Base-by-base conservation (phyloP, 2,329 filamentous ascomycete species). In the Fusarium acutatum region DNA sequence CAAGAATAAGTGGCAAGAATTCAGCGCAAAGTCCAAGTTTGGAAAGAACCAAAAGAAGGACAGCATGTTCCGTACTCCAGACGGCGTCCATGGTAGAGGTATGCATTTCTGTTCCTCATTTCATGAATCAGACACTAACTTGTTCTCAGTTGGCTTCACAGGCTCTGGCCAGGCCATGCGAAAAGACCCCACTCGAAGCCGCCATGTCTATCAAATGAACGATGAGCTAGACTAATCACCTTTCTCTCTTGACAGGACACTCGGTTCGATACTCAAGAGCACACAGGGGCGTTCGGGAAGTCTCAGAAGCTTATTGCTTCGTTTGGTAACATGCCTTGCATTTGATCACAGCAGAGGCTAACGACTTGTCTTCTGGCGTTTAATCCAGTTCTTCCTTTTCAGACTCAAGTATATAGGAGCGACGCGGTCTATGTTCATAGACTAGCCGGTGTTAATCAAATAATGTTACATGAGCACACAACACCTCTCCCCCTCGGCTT, bases 121-220 rank as follows among this genome's bases (percentile, higher is more conserved):
- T 14, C 13, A 28, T 12, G 13, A 46, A 49, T 13, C 8, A 47
- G 32, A 38, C 49, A 61, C 80, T 80, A 64, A 80, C 68, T 20
- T n/a, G 10, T 22, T 26, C 53, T 12, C 75, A 98, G 96, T 99
- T 79, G 96, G 96, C 38, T 98, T 99, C 80, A 97, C 94, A 14
- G 96, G 96, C 71, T 98, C 95, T 61, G 96, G 96, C 67, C 94
- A 97, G 83, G 89, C 93, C 75, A 98, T 98, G 96, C 93, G 95
- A 77, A 98, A 97, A 83, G 96, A 98, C 80, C 90, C 91, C 53
- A 91, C 92, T 71, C 89, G 95, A 79, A 92, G 89, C 81, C 92
- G 94, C 78, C 94, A 97, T 80, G 92, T 96, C 75, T 97, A 97
- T 82, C 91, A 96, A 82, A 88, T 91, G 76, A 91, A 89, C 78